Percentiles rank a stretch among this genome's conserved stretches.
Conservation (phyloP, 73 alveolate species). For the Paramecium pentaurelia region DNA sequence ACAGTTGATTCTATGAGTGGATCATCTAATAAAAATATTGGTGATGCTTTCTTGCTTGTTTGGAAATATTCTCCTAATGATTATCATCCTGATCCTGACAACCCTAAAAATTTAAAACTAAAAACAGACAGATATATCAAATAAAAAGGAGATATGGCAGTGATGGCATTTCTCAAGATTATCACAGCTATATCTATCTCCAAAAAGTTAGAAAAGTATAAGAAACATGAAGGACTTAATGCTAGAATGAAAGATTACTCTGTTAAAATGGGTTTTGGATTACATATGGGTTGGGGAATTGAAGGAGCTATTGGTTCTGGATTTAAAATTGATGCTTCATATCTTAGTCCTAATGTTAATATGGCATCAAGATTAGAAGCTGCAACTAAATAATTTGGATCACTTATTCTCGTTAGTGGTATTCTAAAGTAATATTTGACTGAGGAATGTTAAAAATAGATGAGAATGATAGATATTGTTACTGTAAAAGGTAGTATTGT, state of each 20-base stretch:
- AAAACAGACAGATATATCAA: conserved; percentile 37
- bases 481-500: conserved; percentile 74
- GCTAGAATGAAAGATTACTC: conserved; percentile 78
- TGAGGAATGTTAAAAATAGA: conserved; percentile 36
- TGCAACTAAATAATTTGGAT: conserved; percentile 88
- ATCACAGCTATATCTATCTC: conserved; percentile 73
- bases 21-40: conserved; percentile 96
- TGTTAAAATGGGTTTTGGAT: conserved; percentile 94
- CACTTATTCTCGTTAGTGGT: conserved; percentile 72
- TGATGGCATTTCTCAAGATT: conserved; percentile 69
- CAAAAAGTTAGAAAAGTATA: conserved; percentile 75
- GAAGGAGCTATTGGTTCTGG: conserved; percentile 96
- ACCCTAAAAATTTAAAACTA: conserved; percentile 65
- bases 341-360: conserved; percentile 94
- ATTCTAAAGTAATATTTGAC: conserved; percentile 53
- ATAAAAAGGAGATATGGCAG: conserved; percentile 71
- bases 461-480: conserved; percentile 75
- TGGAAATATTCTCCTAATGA: conserved; percentile 90
- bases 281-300: conserved; percentile 94
- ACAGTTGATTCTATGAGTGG: conserved; percentile 86
- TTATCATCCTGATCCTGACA: conserved; percentile 69
- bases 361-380: conserved; percentile 96
- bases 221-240: conserved; percentile 68
- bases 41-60: conserved; percentile 96
- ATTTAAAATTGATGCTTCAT: conserved; percentile 94